Conservation (phyloP, 805 yeast species). For the Metschnikowia corniflorae region DNA sequence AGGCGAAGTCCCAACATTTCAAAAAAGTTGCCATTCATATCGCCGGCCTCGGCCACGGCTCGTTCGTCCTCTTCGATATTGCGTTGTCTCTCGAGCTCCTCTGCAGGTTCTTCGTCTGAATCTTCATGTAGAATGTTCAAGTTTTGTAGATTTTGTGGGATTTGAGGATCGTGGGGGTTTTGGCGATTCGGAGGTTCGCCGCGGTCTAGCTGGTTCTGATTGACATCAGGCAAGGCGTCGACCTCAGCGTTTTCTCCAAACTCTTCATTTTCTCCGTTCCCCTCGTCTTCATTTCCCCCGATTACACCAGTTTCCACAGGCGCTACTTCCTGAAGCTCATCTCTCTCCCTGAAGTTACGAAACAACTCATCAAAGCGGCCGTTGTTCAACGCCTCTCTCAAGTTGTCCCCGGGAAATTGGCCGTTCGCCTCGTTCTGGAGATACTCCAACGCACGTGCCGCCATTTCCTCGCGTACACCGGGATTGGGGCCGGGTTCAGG, state of each 20-base stretch:
- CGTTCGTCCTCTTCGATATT: conserved; percentile 16
- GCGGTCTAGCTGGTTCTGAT: too few relatives aligned
- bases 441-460: conserved; percentile 17
- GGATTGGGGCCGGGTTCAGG: too few relatives aligned
- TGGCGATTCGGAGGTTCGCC: too few relatives aligned
- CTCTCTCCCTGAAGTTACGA: neutral
- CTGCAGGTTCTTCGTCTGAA: conserved; percentile 14
- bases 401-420: conserved; percentile 4
- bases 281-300: too few relatives aligned
- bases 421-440: conserved; percentile 13
- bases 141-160: too few relatives aligned
- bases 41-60: conserved; percentile 16
- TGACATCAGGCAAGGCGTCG: too few relatives aligned
- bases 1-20: conserved; percentile 35
- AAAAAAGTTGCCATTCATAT: conserved; percentile 25
- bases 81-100: conserved; percentile 15
- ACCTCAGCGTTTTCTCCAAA: too few relatives aligned
- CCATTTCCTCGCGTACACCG: conserved; percentile 11
- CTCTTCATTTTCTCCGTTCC: too few relatives aligned
- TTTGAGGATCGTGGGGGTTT: too few relatives aligned
- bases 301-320: too few relatives aligned
- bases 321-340: neutral
- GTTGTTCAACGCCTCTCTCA: conserved; percentile 15
- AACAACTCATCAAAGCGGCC: conserved; percentile 9
- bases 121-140: neutral